Base-by-base conservation (phyloP, 192 early-diverging fungal species). In the Obelidium mucronatum region DNA sequence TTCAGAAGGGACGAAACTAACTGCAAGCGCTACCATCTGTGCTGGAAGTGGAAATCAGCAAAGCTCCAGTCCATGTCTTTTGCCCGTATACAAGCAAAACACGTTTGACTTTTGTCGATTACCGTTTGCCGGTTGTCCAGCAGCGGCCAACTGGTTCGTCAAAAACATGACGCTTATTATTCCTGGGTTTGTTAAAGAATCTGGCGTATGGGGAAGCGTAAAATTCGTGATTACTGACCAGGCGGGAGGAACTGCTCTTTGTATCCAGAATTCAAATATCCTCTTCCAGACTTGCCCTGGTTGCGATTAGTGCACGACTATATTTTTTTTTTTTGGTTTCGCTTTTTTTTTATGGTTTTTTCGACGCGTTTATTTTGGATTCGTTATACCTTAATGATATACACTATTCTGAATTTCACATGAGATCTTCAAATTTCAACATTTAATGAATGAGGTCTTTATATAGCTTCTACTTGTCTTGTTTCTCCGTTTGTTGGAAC, bases 201-300 rank as follows among this genome's bases (percentile, higher is more conserved):
- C 13, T 59, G 31, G 31, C 1, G 56, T 59, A 13, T 33, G 31
- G 31, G 56, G 56, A 0, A 59, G 56, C 24, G 56, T 24, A 59
- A 59, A 59, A 24, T n/a, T n/a, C n/a, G n/a, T n/a, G n/a, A 59
- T 59, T 33, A 11, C 24, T 6, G 56, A 13, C 13, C 24, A 59
- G 26, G 31, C 24, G 8, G 56, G 31, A 24, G 24, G 56, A 19
- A 59, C 13, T 24, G 31, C 24, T 59, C 24, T 59, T 19, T 59
- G 56, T 33, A 13, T 59, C 8, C 56, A 59, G 31, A 59, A 59
- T 59, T 30, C 56, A 24, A 59, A 59, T 59, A 11, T 59, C 13
- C 13, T 30, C 13, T 59, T 59, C 24, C 56, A 59, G 24, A 8
- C 6, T 6, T 19, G 13, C 31, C 31, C 56, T 22, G 26, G 31